These are phyloP conservation scores for Andrographis paniculata DNA, from an alignment of 305 asterid species.

Conservation along the genomic window DNA sequence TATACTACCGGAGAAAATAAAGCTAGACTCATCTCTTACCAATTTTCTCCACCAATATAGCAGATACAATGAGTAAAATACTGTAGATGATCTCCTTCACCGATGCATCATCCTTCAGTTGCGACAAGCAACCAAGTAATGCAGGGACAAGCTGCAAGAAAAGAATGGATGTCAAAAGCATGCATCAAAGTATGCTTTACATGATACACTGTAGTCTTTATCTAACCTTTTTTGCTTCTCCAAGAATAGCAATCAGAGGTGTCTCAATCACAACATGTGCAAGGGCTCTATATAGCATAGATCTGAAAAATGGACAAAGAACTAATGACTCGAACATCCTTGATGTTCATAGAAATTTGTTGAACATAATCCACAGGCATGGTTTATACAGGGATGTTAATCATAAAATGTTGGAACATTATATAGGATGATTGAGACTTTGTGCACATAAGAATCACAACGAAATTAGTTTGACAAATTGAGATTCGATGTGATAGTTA, in stretches of 20 bases:
- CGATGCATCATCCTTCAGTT: slow-evolving; percentile 39
- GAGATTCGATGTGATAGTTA: slow-evolving; percentile 22
- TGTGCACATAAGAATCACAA: no score
- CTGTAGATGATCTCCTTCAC: slow-evolving; percentile 61
- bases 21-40: slow-evolving; percentile 37
- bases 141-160: slow-evolving; percentile 68
- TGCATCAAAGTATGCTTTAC: slow-evolving; percentile 6
- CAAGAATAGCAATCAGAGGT: slow-evolving; percentile 62
- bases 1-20: slow-evolving; percentile 7
- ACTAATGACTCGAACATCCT: no score
- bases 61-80: slow-evolving; percentile 63
- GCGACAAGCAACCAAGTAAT: slow-evolving; percentile 55
- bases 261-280: slow-evolving; percentile 71
- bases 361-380: no score
- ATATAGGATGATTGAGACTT: no score
- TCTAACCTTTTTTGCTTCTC: slow-evolving; percentile 74
- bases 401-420: no score
- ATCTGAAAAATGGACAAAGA: slow-evolving; percentile 40
- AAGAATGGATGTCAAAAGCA: slow-evolving; percentile 4
- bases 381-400: no score
- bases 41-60: slow-evolving; percentile 60
- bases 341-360: no score
- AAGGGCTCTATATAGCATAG: slow-evolving; percentile 63
- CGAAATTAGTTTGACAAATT: no score
- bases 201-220: slow-evolving; percentile 10